Conservation (phyloP, 2,329 filamentous ascomycete genomes). For the Helotiales sp. region DNA sequence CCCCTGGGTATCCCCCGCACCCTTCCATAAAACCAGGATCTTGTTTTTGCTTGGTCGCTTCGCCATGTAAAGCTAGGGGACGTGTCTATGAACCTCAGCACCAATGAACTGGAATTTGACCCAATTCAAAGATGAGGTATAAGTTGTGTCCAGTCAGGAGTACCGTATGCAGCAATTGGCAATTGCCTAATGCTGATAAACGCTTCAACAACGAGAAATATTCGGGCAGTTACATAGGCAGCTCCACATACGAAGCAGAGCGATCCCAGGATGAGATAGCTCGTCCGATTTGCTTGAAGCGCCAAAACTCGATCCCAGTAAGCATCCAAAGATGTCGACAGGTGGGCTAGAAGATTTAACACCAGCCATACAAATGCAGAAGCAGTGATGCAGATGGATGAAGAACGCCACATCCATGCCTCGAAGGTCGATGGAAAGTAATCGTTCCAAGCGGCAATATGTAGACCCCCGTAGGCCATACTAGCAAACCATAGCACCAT, state of each 20-base stretch:
- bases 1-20: no score
- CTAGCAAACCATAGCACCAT: constrained; percentile 18
- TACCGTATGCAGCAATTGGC: no score
- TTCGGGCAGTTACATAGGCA: neutral
- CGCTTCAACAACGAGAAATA: no score
- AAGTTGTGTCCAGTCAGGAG: no score
- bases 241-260: constrained; percentile 13
- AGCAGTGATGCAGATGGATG: constrained; percentile 16
- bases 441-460: constrained; percentile 26
- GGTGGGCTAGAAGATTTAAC: neutral
- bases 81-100: no score
- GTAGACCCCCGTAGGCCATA: constrained; percentile 24
- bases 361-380: no score
- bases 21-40: no score
- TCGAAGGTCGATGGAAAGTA: constrained; percentile 23
- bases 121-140: no score
- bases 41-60: no score
- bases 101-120: no score
- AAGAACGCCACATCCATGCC: constrained; percentile 18
- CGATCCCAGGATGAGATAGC: constrained; percentile 15
- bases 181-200: no score
- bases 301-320: constrained; percentile 19
- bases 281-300: constrained; percentile 11
- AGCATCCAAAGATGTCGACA: constrained; percentile 11
- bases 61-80: no score